These are phyloP conservation scores for Thecaphora thlaspeos DNA, from an alignment of 1,284 basidiomycete genomes.

Conservation along the genomic window DNA sequence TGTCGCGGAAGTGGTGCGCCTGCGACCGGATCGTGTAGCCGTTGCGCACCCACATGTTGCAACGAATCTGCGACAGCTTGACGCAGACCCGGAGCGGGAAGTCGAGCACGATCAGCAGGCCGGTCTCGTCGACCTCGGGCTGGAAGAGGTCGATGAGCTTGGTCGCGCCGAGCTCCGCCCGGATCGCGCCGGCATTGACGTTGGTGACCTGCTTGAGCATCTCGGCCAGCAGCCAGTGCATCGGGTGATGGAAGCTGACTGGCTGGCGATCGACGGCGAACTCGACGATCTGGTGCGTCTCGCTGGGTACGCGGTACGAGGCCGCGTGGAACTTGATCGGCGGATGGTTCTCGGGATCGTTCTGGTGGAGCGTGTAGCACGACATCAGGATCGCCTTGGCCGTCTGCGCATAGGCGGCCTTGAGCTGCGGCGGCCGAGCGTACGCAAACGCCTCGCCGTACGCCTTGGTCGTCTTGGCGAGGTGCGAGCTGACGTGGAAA, in stretches of 20 bases:
- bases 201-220: conserved; percentile 67
- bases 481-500: conserved; percentile 52
- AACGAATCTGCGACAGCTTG: conserved; percentile 83
- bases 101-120: conserved; percentile 42
- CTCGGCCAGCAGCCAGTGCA: conserved; percentile 90
- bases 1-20: conserved; percentile 93
- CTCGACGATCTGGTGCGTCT: conserved; percentile 67
- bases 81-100: conserved; percentile 53
- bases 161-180: conserved; percentile 13
- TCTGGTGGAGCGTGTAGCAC: conserved; percentile 17
- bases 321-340: conserved; percentile 62
- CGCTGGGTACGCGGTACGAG: conserved; percentile 63
- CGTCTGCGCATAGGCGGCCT: conserved; percentile 70
- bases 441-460: conserved; percentile 54
- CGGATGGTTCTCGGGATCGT: conserved; percentile 65
- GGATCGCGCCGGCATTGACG: conserved; percentile 17
- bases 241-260: conserved; percentile 84
- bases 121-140: conserved; percentile 31
- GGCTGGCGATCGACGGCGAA: conserved; percentile 45
- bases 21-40: conserved; percentile 93
- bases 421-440: conserved; percentile 66
- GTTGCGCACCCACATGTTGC: conserved; percentile 95
- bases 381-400: conserved; percentile 66
- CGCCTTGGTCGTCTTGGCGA: conserved; percentile 48
- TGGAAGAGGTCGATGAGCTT: conserved; percentile 26